phyloP scores from a whole-genome alignment of 75 land plant genomes.

The Adiantum capillusveneris region DNA sequence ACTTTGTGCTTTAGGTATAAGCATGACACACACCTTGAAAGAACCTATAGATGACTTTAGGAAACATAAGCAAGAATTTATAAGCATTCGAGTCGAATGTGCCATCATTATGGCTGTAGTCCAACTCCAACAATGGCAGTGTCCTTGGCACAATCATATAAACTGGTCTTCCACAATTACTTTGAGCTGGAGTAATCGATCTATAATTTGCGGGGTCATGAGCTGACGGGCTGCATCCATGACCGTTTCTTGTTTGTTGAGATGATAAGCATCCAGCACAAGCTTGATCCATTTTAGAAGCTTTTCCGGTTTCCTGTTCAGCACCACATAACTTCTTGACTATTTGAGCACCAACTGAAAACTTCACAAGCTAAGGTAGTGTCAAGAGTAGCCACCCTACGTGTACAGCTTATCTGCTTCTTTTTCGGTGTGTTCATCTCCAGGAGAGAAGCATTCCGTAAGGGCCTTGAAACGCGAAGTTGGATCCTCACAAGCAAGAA shows the following conservation, averaged over 20 bases:
- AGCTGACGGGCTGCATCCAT: conserved; percentile 27
- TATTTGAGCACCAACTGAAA: too few relatives aligned
- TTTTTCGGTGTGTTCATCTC: conserved; percentile 32
- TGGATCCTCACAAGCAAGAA: conserved; percentile 29
- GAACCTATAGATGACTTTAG: too few relatives aligned
- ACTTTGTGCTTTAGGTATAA: too few relatives aligned
- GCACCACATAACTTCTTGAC: too few relatives aligned
- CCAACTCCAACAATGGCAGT: too few relatives aligned
- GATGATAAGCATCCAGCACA: conserved; percentile 25
- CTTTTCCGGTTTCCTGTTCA: conserved; percentile 26
- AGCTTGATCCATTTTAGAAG: conserved; percentile 25
- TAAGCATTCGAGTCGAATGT: too few relatives aligned
- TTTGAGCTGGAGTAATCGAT: conserved; percentile 14
- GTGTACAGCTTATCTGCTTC: conserved; percentile 22
- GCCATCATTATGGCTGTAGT: too few relatives aligned
- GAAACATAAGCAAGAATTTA: too few relatives aligned
- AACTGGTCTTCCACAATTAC: conserved; percentile 25
- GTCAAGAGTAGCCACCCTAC: conserved; percentile 12
- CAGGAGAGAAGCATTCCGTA: conserved; percentile 31
- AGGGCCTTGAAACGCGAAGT: conserved; percentile 26
- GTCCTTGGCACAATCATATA: too few relatives aligned
- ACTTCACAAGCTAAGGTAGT: too few relatives aligned
- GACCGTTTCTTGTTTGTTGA: conserved; percentile 24
- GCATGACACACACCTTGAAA: too few relatives aligned
- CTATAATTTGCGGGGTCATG: conserved; percentile 18